Percentiles rank a stretch among this genome's conserved stretches.
These are phyloP conservation scores for Apiospora kogelbergensis DNA, from an alignment of 2,329 filamentous ascomycete species.

Conservation along the genomic window DNA sequence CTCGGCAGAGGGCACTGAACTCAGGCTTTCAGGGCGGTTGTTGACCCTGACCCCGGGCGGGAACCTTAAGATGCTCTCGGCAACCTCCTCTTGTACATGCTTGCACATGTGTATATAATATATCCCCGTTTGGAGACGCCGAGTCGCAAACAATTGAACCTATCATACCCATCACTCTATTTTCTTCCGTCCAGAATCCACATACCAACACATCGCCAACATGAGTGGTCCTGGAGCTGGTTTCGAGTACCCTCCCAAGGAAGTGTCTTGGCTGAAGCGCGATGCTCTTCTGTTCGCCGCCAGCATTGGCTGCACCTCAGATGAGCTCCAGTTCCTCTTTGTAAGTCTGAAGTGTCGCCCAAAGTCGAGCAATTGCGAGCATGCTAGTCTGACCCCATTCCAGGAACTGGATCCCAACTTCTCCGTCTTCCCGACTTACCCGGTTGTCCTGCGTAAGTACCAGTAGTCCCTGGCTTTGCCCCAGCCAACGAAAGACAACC, in stretches of 20 bases:
- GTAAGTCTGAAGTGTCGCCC: slow-evolving; percentile 48
- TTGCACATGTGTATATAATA: not conserved
- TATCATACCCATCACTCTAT: not conserved
- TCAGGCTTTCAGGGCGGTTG: slow-evolving; percentile 8
- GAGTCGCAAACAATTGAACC: not conserved
- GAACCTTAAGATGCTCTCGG: slow-evolving; percentile 7
- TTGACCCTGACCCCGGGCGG: not conserved
- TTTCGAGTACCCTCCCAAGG: slow-evolving; percentile 74
- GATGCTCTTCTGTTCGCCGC: slow-evolving; percentile 88
- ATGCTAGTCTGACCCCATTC: not conserved
- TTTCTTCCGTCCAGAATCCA: not conserved
- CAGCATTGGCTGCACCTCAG: slow-evolving; percentile 80
- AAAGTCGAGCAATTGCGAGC: not conserved
- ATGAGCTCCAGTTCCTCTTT: slow-evolving; percentile 92
- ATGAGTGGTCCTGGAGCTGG: slow-evolving; percentile 61
- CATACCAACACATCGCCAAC: slow-evolving; percentile 10
- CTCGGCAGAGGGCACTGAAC: slow-evolving; percentile 14
- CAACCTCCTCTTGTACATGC: not conserved
- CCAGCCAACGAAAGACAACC: not conserved
- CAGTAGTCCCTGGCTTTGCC: not conserved
- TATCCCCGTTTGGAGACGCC: not conserved
- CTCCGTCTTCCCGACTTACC: slow-evolving; percentile 84
- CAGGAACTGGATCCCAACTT: slow-evolving; percentile 88
- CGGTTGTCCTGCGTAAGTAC: slow-evolving; percentile 70
- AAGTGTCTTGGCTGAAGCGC: slow-evolving; percentile 83